Base-by-base conservation (phyloP, 2,329 filamentous ascomycete species). In the Talaromyces sp. region DNA sequence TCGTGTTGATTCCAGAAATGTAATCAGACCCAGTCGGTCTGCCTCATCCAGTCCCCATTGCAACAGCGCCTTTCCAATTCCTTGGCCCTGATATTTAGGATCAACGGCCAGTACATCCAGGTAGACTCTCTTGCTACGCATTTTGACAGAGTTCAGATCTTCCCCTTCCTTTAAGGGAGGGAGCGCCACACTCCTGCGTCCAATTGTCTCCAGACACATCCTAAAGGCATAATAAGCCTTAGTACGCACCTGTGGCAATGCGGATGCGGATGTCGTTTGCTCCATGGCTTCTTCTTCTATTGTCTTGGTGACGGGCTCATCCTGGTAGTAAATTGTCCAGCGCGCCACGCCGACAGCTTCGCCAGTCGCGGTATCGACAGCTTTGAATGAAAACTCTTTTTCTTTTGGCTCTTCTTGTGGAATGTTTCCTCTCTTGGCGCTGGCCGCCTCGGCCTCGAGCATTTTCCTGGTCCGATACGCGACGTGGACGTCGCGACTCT, bases 1-100 rank as follows among this genome's bases (percentile, higher is more conserved):
- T 2, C 62, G 58, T 19, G 72, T 73, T 2, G 74, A 71, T 61
- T 77, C 75, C 64, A 77, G 67, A 72, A 72, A 78, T 47, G 72
- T 71, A 51, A 75, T 72, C 25, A 76, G 62, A 44, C 72, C 65
- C 19, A 72, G 62, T 19, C 67, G 61, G 58, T 77, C 74, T 5
- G 75, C 74, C 22, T 68, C 68, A 13, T 65, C 62, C 28, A 72
- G 68, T 2, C 75, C 73, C 55, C 67, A 68, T 27, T 70, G 64
- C 71, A 78, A 72, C 22, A 78, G 67, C 42, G 72, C 66, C 28
- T 69, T 70, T 36, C 72, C 75, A 60, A 75, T 68, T 47, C 75
- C 75, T 58, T 68, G 69, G 8, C 70, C 68, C 44, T 75, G 74
- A 64, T 76, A 67, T 15, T 67, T 56, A 8, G 74, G 73, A 58